Base-by-base conservation (phyloP, 225 moss, liverwort and hornwort genomes). In the Thuidium tamariscinum region DNA sequence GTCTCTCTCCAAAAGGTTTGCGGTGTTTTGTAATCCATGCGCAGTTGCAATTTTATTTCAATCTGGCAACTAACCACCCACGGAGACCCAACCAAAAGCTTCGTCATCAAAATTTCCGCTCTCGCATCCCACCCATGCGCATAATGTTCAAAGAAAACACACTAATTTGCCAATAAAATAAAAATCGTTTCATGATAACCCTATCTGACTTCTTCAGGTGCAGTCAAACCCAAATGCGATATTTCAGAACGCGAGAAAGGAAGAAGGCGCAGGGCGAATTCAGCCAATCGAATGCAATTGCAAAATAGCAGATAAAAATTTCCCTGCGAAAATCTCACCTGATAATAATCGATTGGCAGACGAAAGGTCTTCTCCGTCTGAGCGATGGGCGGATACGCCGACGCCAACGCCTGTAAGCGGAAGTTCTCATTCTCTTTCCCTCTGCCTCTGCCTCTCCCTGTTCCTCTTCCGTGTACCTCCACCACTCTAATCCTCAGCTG, bases 261-360 rank as follows among this genome's bases (percentile, higher is more conserved):
- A 59, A 56, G 52, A 77, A 13, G 36, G 44, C 74, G 61, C 52
- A 25, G 23, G 60, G 37, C 34, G 37, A 70, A 81, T 84, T 86
- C 72, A 56, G 26, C 36, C 80, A 75, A 34, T 26, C 25, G 27
- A 84, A 80, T 61, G 71, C 82, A 79, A 77, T 75, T 69, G 83
- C 56, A 39, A 76, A 30, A 72, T 4, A 75, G 37, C 10, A 55
- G 20, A 67, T 1, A 4, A 17, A 57, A 51, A 66, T 7, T n/a
- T 15, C 34, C 54, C 54, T 49, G 29, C 36, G 27, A 64, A 60
- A 65, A 83, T 15, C 89, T 63, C 64, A 96, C 98, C 95, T 98
- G 96, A 82, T 98, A 98, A 54, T 95, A 98, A 89, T 98, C 98
- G 70, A 98, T 93, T 61, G 98, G 98, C 61, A 98, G 87, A 52